Evolutionary conservation across 2,329 filamentous ascomycete genomes (phyloP), one percentile per base, ranked within the genome.

Genomic region (Alternaria triticimaculans): DNA sequence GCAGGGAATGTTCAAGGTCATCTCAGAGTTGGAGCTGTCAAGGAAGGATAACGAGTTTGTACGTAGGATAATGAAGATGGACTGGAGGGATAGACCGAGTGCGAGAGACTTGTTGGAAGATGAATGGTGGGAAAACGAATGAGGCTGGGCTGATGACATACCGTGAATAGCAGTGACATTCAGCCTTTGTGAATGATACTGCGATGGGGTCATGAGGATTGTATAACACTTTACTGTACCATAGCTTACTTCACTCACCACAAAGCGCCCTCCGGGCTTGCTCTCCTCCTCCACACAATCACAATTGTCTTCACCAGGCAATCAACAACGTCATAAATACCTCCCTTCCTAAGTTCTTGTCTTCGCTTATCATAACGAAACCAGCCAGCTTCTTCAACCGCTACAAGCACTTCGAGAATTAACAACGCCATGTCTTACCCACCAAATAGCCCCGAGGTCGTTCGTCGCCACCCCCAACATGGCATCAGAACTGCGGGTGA

Each of bases 391-490:
- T 51, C 49, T 12, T 12, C 30, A n/a, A 41, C 1, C 1, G 7
- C 4, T 21, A 25, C 11, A 25, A 14, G 15, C 23, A 8, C 11
- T 20, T 23, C 33, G 25, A 21, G 6, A 12, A n/a, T 33, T 1
- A 18, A 43, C 4, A 50, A 23, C 33, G 14, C 20, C 6, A 50
- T 62, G 60, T 33, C 54, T 41, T 58, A 46, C 58, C 61, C 43
- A 46, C 50, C 45, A 15, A 60, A 60, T 21, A 44, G 44, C 20
- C 33, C 51, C 20, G 33, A n/a, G 8, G 6, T 63, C 50, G 23
- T 50, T 20, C n/a, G 54, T 3, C 61, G 61, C 51, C 21, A 18
- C 6, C 61, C 56, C 18, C 51, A 60, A 28, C 50, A 63, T 33
- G 61, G 61, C 25, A 59, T 60, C 10, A 43, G 23, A 6, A 12